Conservation (phyloP, 73 alveolate species). For the Paraurostyla sp. region DNA sequence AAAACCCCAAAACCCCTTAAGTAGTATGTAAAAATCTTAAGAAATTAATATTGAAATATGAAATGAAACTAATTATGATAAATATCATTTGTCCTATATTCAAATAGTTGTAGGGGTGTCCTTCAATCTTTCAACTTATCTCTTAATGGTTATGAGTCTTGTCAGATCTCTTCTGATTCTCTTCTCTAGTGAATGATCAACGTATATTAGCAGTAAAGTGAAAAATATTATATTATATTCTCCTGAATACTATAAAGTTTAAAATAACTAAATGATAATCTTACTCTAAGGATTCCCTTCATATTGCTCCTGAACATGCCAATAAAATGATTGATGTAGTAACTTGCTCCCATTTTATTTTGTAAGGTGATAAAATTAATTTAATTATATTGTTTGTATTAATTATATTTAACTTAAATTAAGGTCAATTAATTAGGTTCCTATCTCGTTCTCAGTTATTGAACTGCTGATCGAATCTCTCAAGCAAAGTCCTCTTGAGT, state of each 20-base stretch:
- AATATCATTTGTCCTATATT: too few species aligned
- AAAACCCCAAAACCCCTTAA: too few species aligned
- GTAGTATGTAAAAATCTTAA: too few species aligned
- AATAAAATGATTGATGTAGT: neutral
- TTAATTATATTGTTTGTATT: neutral
- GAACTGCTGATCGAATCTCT: conserved; percentile 43
- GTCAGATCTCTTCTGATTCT: conserved; percentile 17
- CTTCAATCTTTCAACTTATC: conserved; percentile 12
- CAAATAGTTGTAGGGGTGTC: too few species aligned
- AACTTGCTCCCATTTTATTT: conserved; percentile 42
- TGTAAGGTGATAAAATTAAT: too few species aligned
- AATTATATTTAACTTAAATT: neutral
- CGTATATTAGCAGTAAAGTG: neutral
- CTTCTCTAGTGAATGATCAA: conserved; percentile 39
- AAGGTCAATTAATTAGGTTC: neutral
- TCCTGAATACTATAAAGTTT: conserved; percentile 38
- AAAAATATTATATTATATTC: conserved; percentile 13
- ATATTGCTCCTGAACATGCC: neutral
- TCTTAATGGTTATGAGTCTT: neutral
- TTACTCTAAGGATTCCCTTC: conserved; percentile 46
- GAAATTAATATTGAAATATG: too few species aligned
- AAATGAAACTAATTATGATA: too few species aligned
- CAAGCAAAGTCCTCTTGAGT: conserved; percentile 46
- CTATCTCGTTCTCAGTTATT: neutral
- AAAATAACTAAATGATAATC: neutral